Evolutionary conservation across 352 stramenopile species (phyloP).

Genomic region (Phytophthora palmivora): DNA sequence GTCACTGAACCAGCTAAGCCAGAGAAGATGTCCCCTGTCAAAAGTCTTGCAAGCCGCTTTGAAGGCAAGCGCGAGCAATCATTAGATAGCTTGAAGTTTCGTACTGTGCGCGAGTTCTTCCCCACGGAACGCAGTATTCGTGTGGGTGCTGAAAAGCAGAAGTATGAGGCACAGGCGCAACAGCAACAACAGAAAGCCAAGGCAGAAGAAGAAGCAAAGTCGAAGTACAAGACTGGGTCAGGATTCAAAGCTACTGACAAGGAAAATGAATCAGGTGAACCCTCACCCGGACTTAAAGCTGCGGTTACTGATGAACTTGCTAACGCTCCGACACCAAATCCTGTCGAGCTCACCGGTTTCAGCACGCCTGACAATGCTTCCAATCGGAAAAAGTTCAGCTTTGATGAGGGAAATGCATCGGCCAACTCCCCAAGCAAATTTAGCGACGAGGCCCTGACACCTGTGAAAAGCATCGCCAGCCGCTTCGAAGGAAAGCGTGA

Average conservation of each 20-base stretch:
- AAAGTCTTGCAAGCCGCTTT: slow-evolving; percentile 47
- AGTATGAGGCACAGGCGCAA: slow-evolving; percentile 40
- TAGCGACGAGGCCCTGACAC: slow-evolving; percentile 32
- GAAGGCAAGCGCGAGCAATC: slow-evolving; percentile 48
- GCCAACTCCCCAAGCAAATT: slow-evolving; percentile 24
- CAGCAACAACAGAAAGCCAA: slow-evolving; percentile 43
- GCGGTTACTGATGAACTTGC: background rate
- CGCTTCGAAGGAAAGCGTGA: slow-evolving; percentile 73
- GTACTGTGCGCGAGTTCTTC: slow-evolving; percentile 49
- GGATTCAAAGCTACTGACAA: slow-evolving; percentile 29
- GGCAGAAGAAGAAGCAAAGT: slow-evolving; percentile 40
- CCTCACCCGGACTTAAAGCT: slow-evolving; percentile 4
- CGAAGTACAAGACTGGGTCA: slow-evolving; percentile 36
- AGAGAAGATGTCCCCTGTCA: slow-evolving; percentile 45
- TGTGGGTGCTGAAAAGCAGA: slow-evolving; percentile 46
- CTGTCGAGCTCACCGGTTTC: slow-evolving; percentile 1
- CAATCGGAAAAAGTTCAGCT: slow-evolving; percentile 24
- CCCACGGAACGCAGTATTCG: slow-evolving; percentile 42
- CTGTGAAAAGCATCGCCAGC: slow-evolving; percentile 68
- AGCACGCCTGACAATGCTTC: slow-evolving; percentile 23
- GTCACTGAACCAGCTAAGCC: slow-evolving; percentile 5
- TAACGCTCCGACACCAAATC: background rate
- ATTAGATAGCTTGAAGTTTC: slow-evolving; percentile 46
- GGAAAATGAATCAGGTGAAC: background rate
- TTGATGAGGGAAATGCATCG: slow-evolving; percentile 17